Evolutionary conservation across 805 yeast genomes (phyloP), one percentile per base, ranked within the genome.

Genomic region (Zygosaccharomyces rouxii): DNA sequence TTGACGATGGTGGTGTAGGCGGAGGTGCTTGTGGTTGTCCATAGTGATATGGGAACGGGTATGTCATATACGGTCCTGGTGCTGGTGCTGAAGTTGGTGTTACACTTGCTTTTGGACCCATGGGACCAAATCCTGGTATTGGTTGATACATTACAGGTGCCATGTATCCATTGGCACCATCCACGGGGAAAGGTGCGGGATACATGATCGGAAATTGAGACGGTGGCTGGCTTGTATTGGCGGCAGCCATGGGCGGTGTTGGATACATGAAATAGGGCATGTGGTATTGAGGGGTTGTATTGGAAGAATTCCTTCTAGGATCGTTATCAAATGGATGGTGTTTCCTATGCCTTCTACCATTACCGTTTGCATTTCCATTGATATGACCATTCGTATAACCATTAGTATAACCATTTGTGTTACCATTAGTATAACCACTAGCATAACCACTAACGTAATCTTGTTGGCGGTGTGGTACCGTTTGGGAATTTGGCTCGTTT

Each of bases 231-330:
- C 38, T 16, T 13, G 43, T 38, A 14, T 44, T 37, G 3, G 47
- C 42, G 35, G 45, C 37, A 14, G 50, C 31, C 14, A 44, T 40
- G 7, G 52, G 39, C 5, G 44, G 44, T 18, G 44, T 29, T 18
- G 51, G 51, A 42, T 51, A 57, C 47, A 51, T 49, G 53, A 53
- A 46, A 31, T 55, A 54, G 13, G 57, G 55, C 38, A 47, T 21
- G 23, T 46, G 43, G 28, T 49, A 49, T 18, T 48, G 42, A 22
- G 30, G 18, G 11, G 42, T 26, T 5, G 38, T 21, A 13, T 26
- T 28, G 11, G 28, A 37, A 21, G 33, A 41, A 47, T n/a, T 54
- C 50, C 19, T 49, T 46, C 29, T 41, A 33, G 44, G 48, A 21
- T 55, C 53, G n/a, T 49, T 47, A 23, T 41, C 37, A 40, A 44